Evolutionary conservation across 352 stramenopile species (phyloP).

Genomic region (Phytopythium mirpurense): DNA sequence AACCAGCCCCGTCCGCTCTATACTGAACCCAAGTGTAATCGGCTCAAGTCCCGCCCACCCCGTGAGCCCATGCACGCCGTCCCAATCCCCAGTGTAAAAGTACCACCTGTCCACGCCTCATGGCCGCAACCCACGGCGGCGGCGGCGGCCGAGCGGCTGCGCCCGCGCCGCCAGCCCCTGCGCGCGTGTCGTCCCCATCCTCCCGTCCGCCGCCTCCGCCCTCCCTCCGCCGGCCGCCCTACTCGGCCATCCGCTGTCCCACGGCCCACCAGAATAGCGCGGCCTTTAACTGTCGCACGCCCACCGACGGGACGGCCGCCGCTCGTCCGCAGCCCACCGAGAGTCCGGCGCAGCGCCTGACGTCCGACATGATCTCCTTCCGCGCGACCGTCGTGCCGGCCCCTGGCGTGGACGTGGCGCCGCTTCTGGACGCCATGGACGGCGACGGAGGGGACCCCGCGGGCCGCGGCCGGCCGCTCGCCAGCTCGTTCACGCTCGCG

Average conservation of each 20-base stretch:
- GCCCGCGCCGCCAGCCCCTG: not conserved
- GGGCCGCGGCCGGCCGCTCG: not conserved
- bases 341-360: conserved; percentile 20
- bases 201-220: no score
- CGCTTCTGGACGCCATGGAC: conserved; percentile 9
- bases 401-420: not conserved
- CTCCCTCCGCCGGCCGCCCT: not conserved
- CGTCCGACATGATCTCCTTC: conserved; percentile 55
- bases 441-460: not conserved
- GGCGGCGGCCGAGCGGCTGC: not conserved
- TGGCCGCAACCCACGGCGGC: not conserved
- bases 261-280: not conserved
- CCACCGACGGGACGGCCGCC: no score
- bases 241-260: not conserved
- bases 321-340: no score
- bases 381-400: conserved; percentile 23
- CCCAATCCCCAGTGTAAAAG: no score
- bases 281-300: no score
- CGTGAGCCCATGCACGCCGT: no score
- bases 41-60: no score
- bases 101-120: no score
- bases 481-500: not conserved
- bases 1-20: no score
- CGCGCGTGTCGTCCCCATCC: no score
- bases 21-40: no score